Evolutionary conservation across 139 green algal genomes (phyloP).

Genomic region (Micromonas commoda): DNA sequence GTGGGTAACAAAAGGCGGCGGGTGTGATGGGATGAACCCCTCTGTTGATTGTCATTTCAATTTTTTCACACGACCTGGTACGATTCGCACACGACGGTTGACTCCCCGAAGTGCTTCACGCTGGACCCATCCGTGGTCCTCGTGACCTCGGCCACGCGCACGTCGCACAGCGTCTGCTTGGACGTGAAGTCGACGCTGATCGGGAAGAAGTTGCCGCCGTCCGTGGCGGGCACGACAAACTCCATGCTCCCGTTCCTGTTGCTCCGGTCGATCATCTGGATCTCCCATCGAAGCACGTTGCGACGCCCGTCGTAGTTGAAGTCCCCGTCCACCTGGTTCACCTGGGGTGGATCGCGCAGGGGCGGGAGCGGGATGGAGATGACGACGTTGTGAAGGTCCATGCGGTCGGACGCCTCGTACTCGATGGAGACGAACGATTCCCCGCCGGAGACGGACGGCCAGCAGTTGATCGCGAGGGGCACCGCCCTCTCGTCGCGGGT

Average conservation of each 20-base stretch:
- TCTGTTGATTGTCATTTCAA: not conserved
- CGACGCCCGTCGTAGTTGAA: slow-evolving; percentile 72
- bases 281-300: slow-evolving; percentile 68
- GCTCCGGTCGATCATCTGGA: slow-evolving; percentile 83
- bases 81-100: not conserved
- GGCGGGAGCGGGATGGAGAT: slow-evolving; percentile 80
- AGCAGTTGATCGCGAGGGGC: slow-evolving; percentile 86
- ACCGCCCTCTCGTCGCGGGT: slow-evolving; percentile 54
- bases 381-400: slow-evolving; percentile 87
- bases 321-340: slow-evolving; percentile 80
- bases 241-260: slow-evolving; percentile 86
- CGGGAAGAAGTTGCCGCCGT: slow-evolving; percentile 83
- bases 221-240: slow-evolving; percentile 78
- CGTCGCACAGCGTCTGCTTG: slow-evolving; percentile 66
- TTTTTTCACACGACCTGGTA: slow-evolving; percentile 23
- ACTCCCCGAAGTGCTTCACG: not conserved
- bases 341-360: slow-evolving; percentile 46
- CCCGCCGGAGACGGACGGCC: slow-evolving; percentile 73
- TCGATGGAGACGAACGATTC: slow-evolving; percentile 97
- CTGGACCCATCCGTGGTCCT: not conserved
- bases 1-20: not conserved
- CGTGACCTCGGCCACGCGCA: slow-evolving; percentile 48
- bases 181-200: slow-evolving; percentile 76
- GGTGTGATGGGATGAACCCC: not conserved
- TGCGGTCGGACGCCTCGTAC: slow-evolving; percentile 75